Evolutionary conservation across 139 green algal species (phyloP).

Genomic region (Coelastrella sp.): DNA sequence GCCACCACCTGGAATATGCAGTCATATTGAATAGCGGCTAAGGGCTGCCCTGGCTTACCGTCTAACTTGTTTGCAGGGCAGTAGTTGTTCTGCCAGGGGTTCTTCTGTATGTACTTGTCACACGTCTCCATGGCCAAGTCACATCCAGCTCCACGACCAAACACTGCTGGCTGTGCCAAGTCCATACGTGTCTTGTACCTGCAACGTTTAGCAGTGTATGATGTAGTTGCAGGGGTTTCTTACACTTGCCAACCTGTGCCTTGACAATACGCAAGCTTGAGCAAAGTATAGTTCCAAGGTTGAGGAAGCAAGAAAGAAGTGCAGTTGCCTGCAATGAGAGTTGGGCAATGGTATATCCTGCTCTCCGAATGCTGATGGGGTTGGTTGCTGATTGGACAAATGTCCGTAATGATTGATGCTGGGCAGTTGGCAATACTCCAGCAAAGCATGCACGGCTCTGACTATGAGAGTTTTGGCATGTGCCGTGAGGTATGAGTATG

Average conservation of each 20-base stretch:
- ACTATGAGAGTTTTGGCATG: too few relatives aligned
- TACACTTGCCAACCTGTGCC: too few relatives aligned
- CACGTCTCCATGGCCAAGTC: conserved; percentile 23
- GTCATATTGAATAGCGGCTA: neutral
- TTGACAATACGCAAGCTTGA: neutral
- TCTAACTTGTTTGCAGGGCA: conserved; percentile 36
- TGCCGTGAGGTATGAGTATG: too few relatives aligned
- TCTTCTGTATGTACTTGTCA: neutral
- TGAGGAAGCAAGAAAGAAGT: too few relatives aligned
- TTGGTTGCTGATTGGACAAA: too few relatives aligned
- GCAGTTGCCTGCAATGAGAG: too few relatives aligned
- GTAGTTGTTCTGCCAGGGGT: conserved; percentile 32
- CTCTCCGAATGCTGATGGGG: too few relatives aligned
- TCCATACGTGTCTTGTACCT: conserved; percentile 41
- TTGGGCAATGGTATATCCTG: too few relatives aligned
- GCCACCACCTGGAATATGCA: neutral
- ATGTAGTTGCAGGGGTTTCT: too few relatives aligned
- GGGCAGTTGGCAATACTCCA: neutral
- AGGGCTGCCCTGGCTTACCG: neutral
- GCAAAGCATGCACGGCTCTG: neutral
- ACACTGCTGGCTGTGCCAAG: neutral
- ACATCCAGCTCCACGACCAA: conserved; percentile 32
- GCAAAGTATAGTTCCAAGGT: too few relatives aligned
- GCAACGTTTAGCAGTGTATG: neutral
- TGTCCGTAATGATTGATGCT: too few relatives aligned